Conservation (phyloP, 257 asterid genomes). For the Knoxia roxburghii region DNA sequence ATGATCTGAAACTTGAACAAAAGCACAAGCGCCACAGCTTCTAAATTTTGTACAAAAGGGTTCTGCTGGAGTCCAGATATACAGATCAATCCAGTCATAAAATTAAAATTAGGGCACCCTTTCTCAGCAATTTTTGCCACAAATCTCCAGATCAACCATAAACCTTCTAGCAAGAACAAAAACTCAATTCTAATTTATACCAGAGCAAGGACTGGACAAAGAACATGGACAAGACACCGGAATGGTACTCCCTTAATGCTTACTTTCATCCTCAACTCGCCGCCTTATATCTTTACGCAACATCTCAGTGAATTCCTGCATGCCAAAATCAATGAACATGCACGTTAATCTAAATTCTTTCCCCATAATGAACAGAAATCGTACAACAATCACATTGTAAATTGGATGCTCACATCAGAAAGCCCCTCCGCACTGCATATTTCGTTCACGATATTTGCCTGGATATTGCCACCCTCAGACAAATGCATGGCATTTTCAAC, state of each 20-base stretch:
- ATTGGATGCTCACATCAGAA: conserved; percentile 29
- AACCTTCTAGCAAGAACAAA: not conserved
- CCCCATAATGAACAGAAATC: not conserved
- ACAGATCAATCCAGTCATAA: not conserved
- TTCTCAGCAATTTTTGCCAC: no score
- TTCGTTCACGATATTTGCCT: conserved; percentile 31
- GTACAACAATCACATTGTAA: not conserved
- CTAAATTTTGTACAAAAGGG: not conserved
- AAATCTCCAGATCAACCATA: no score
- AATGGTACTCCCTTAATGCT: not conserved
- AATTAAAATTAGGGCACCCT: no score
- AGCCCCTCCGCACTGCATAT: conserved; percentile 42
- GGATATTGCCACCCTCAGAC: conserved; percentile 22
- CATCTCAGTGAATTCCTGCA: conserved; percentile 64
- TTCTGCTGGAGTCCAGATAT: not conserved
- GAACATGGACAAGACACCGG: not conserved
- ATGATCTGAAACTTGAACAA: not conserved
- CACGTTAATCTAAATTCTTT: not conserved
- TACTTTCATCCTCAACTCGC: conserved; percentile 32
- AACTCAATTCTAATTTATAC: not conserved
- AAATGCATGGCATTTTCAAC: conserved; percentile 33
- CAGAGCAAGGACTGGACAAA: not conserved
- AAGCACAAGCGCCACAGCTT: not conserved
- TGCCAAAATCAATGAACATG: not conserved
- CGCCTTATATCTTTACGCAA: conserved; percentile 37